Percentiles rank a stretch among this genome's conserved stretches.
Evolutionary conservation across 148 eudicot species (phyloP).

Genomic region (Simmondsia chinensis): DNA sequence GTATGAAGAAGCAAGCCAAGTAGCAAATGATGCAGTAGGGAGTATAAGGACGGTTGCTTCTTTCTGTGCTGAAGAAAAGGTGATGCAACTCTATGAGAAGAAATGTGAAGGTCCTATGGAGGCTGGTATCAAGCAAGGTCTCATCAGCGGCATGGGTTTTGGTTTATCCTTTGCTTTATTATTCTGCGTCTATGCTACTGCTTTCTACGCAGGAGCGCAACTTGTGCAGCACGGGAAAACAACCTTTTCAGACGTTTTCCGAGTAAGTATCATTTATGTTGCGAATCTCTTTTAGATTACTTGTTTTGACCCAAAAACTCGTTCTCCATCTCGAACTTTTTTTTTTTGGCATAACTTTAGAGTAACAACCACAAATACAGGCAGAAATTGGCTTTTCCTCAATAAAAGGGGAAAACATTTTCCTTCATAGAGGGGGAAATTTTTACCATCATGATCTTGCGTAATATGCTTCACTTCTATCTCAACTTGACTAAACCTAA

Average conservation of each 20-base stretch:
- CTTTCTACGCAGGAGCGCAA: conserved; percentile 53
- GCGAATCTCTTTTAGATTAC: no score
- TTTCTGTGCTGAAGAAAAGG: conserved; percentile 60
- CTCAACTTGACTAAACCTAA: no score
- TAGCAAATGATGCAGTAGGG: conserved; percentile 75
- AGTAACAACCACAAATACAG: no score
- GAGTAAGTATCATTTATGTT: conserved; percentile 22
- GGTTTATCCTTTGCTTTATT: conserved; percentile 33
- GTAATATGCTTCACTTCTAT: no score
- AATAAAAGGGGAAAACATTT: no score
- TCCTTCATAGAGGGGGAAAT: no score
- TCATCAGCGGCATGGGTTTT: conserved; percentile 47
- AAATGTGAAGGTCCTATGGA: conserved; percentile 46
- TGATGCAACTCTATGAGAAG: conserved; percentile 38
- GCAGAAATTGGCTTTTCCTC: no score
- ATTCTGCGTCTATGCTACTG: conserved; percentile 34
- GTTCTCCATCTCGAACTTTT: no score
- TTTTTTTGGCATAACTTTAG: no score
- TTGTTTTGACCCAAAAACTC: no score
- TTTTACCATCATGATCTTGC: no score
- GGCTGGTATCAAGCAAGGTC: conserved; percentile 43
- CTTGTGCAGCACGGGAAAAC: conserved; percentile 46
- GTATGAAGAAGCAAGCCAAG: conserved; percentile 77
- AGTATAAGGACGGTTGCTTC: conserved; percentile 78
- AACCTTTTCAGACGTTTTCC: conserved; percentile 37